phyloP scores from a whole-genome alignment of 306 rosid genomes.

The Sphenostylis stenocarpa region DNA sequence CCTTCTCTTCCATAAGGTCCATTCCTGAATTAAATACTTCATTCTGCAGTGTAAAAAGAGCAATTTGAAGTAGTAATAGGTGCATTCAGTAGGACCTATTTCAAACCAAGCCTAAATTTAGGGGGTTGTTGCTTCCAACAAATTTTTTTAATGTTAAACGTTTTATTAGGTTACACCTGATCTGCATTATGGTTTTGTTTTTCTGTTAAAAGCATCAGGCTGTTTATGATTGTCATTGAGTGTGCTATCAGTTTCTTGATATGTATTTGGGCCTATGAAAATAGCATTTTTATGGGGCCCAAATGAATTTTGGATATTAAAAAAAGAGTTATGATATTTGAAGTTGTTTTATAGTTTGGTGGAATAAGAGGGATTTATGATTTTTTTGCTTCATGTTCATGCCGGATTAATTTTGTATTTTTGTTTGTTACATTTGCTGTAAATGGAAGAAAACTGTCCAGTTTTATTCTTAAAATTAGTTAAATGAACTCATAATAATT shows the following conservation, averaged over 20 bases:
- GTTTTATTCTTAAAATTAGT: neutral
- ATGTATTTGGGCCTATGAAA: neutral
- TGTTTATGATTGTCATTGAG: neutral
- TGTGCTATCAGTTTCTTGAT: neutral
- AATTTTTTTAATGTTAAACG: neutral
- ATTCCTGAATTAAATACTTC: neutral
- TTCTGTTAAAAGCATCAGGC: neutral
- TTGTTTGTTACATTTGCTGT: too few species aligned
- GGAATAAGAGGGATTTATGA: neutral
- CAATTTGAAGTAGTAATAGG: neutral
- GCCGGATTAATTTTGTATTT: too few species aligned
- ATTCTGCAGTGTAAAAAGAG: too few species aligned
- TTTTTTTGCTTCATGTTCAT: too few species aligned
- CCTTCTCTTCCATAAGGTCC: neutral
- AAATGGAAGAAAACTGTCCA: too few species aligned
- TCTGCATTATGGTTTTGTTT: too few species aligned
- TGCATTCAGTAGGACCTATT: neutral
- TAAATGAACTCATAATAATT: too few species aligned
- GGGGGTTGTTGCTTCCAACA: too few species aligned
- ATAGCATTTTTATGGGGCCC: neutral
- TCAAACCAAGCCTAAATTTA: neutral
- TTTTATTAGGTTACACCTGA: neutral
- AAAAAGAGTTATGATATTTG: neutral
- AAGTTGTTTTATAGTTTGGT: neutral
- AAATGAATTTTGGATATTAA: neutral